A percentile compares a stretch with the other conserved stretches of the same genome.
Evolutionary conservation across 495 filamentous ascomycete genomes (phyloP).

Genomic region (Pseudevernia furfuracea): DNA sequence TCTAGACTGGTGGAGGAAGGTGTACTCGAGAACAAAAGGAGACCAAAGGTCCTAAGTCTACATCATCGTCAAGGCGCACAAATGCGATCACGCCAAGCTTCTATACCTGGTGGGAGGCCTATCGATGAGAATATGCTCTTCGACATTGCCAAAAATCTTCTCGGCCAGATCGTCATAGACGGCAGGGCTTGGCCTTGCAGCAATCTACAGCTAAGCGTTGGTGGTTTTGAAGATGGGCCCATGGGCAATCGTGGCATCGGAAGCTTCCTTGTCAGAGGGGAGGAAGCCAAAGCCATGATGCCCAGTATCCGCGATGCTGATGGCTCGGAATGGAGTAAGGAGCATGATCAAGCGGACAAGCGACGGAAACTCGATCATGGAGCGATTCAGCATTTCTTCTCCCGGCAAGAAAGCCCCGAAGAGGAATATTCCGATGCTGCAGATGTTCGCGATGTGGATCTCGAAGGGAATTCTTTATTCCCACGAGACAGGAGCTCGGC

Average conservation of each 20-base stretch:
- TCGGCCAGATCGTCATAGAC: conserved; percentile 70
- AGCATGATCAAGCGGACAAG: conserved; percentile 39
- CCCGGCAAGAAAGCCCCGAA: conserved; percentile 9
- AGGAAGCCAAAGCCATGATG: conserved; percentile 53
- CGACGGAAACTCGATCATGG: conserved; percentile 43
- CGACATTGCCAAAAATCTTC: conserved; percentile 64
- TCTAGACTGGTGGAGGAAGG: conserved; percentile 86
- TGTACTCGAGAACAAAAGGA: conserved; percentile 76
- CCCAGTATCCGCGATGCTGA: conserved; percentile 12
- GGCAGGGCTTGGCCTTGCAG: conserved; percentile 79
- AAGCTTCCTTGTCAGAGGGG: conserved; percentile 71
- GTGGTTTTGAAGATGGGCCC: conserved; percentile 83
- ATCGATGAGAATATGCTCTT: conserved; percentile 69
- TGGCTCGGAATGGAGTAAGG: conserved; percentile 24
- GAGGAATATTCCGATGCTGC: conserved; percentile 15
- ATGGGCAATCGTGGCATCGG: conserved; percentile 78
- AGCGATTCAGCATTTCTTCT: conserved; percentile 55
- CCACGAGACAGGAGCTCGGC: neutral
- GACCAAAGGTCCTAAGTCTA: conserved; percentile 76
- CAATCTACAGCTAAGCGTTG: conserved; percentile 75
- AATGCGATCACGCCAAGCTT: conserved; percentile 60
- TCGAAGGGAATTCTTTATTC: neutral
- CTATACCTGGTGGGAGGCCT: conserved; percentile 67
- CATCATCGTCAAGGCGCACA: conserved; percentile 67
- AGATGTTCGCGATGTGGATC: neutral